phyloP scores from a whole-genome alignment of 2,329 filamentous ascomycete species.

The Amauroascus niger region DNA sequence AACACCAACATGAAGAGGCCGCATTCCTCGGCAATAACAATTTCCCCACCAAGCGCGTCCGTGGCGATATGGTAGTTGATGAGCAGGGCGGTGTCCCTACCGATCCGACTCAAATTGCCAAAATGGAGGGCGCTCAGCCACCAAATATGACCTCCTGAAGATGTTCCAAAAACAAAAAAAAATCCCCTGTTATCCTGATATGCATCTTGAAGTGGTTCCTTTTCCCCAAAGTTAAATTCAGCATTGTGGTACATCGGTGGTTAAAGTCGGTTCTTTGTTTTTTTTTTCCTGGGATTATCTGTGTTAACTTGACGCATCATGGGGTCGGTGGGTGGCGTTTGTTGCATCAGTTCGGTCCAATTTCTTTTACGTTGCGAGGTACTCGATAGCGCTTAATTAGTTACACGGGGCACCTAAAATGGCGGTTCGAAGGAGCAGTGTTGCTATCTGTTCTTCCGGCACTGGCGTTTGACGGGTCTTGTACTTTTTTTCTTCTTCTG shows the following conservation, averaged over 20 bases:
- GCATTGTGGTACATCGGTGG: not conserved
- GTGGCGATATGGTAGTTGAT: constrained; percentile 3
- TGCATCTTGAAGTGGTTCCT: not conserved
- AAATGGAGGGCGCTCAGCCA: not conserved
- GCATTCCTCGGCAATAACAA: constrained; percentile 26
- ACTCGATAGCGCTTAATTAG: not conserved
- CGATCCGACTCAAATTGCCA: not conserved
- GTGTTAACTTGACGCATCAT: not conserved
- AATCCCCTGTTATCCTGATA: too few relatives aligned
- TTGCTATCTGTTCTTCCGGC: not conserved
- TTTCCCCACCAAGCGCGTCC: constrained; percentile 24
- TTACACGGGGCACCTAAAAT: not conserved
- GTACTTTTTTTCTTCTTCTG: not conserved
- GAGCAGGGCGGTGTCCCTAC: not conserved
- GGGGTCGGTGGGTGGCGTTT: not conserved
- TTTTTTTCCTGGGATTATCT: not conserved
- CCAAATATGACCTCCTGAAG: not conserved
- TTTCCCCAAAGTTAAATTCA: not conserved
- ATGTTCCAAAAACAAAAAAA: too few relatives aligned
- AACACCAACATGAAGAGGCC: constrained; percentile 33
- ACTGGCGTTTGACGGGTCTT: constrained; percentile 1
- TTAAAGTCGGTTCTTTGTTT: not conserved
- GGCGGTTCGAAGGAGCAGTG: not conserved
- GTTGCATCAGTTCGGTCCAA: not conserved
- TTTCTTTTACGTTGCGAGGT: not conserved